Percentiles rank a stretch among this genome's conserved stretches.
Evolutionary conservation across 1,284 basidiomycete species (phyloP).

Genomic region (Salmacisia buchloeana): DNA sequence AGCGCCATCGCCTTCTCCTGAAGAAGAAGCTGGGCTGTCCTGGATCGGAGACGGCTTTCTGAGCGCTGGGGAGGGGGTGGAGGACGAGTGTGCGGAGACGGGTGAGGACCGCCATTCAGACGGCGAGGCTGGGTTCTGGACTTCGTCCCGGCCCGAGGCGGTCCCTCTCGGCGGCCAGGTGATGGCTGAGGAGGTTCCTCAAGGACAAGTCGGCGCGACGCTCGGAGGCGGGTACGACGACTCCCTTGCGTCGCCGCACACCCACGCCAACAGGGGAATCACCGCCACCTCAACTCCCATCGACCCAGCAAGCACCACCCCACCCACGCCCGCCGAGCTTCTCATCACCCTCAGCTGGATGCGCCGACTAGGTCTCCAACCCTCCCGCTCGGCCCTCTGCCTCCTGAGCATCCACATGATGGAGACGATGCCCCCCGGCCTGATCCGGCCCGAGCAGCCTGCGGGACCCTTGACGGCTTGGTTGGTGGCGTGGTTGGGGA

Average conservation of each 20-base stretch:
- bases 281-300: not conserved
- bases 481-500: not conserved
- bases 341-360: not conserved
- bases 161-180: too few species aligned
- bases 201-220: too few species aligned
- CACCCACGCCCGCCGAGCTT: not conserved
- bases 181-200: too few species aligned
- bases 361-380: not conserved
- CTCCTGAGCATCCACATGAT: not conserved
- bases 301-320: not conserved
- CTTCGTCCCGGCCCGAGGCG: too few species aligned
- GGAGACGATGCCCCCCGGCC: not conserved
- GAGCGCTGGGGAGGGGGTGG: too few species aligned
- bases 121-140: too few species aligned
- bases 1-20: not conserved
- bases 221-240: too few species aligned
- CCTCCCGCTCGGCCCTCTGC: not conserved
- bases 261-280: not conserved
- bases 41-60: not conserved
- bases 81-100: too few species aligned
- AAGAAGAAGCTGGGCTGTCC: not conserved
- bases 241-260: too few species aligned
- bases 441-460: not conserved
- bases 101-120: too few species aligned
- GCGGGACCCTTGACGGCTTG: not conserved